These are phyloP conservation scores for Wickerhamiella musiphila DNA, from an alignment of 805 yeast species.

Conservation along the genomic window DNA sequence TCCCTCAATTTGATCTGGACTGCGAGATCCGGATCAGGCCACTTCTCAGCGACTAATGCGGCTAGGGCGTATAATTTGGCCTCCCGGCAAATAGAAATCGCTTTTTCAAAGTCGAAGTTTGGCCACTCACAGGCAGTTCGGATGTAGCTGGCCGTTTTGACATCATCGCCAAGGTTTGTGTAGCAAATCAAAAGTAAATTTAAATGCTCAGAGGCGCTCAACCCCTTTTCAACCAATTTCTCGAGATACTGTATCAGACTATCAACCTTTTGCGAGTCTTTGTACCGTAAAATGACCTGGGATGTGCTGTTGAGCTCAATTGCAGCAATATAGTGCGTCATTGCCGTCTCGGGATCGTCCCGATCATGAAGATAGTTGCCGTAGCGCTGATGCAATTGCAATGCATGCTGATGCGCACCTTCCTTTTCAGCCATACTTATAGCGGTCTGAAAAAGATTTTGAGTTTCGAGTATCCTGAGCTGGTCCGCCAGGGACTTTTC, in stretches of 20 bases:
- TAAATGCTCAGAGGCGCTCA: constrained; percentile 63
- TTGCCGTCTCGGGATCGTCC: constrained; percentile 50
- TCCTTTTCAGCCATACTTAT: constrained; percentile 39
- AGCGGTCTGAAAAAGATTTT: constrained; percentile 60
- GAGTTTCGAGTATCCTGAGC: constrained; percentile 45
- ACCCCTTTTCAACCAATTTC: constrained; percentile 34
- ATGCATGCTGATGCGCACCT: constrained; percentile 17
- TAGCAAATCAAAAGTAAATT: constrained; percentile 64
- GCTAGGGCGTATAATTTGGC: constrained; percentile 53
- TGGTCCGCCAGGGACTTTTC: constrained; percentile 55
- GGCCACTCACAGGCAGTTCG: constrained; percentile 23
- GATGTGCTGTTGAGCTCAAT: constrained; percentile 44
- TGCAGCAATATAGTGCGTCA: constrained; percentile 52
- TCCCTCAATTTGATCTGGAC: constrained; percentile 62
- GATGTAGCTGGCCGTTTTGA: constrained; percentile 41
- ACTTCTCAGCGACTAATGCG: constrained; percentile 46
- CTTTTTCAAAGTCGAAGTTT: constrained; percentile 46
- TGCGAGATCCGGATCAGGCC: constrained; percentile 55
- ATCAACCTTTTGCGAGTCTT: constrained; percentile 55
- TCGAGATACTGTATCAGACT: constrained; percentile 48
- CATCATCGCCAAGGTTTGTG: constrained; percentile 51
- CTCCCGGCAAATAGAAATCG: constrained; percentile 55
- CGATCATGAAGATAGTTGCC: constrained; percentile 59
- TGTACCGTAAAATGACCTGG: constrained; percentile 60
- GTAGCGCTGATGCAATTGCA: constrained; percentile 28